A percentile compares a stretch with the other conserved stretches of the same genome.
Conservation (phyloP, 805 yeast species). For the Cyberlindnera saturnus region DNA sequence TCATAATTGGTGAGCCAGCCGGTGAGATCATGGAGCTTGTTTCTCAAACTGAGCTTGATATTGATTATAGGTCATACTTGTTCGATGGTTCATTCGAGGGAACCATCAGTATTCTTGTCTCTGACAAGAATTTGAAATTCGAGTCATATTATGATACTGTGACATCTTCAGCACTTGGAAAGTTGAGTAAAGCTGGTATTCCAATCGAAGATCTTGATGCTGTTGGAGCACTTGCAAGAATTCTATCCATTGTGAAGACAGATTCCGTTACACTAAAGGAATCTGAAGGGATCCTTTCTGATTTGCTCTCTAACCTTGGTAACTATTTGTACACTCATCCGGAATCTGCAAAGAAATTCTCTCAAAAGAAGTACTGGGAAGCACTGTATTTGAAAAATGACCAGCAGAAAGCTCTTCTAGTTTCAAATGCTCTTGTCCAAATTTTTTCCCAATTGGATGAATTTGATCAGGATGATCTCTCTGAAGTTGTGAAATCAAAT, state of each 20-base stretch:
- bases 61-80: slow-evolving; percentile 19
- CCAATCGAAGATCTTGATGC: slow-evolving; percentile 44
- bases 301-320: slow-evolving; percentile 40
- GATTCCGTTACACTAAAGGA: slow-evolving; percentile 15
- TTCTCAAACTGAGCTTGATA: slow-evolving; percentile 11
- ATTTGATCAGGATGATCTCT: slow-evolving; percentile 12
- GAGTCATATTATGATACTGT: slow-evolving; percentile 31
- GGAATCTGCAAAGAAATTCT: slow-evolving; percentile 11
- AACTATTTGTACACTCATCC: slow-evolving; percentile 27
- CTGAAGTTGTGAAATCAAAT: slow-evolving; percentile 6
- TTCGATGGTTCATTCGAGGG: slow-evolving; percentile 13
- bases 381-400: slow-evolving; percentile 12
- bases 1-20: slow-evolving; percentile 54
- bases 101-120: slow-evolving; percentile 5
- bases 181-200: slow-evolving; percentile 27
- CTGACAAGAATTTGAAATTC: slow-evolving; percentile 12
- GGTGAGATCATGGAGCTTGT: slow-evolving; percentile 8
- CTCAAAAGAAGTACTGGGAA: slow-evolving; percentile 26
- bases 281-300: slow-evolving; percentile 27
- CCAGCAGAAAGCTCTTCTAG: slow-evolving; percentile 24
- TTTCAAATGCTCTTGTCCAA: slow-evolving; percentile 30
- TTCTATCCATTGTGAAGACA: slow-evolving; percentile 27
- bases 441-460: slow-evolving; percentile 27
- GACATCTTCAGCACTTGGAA: slow-evolving; percentile 24
- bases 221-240: slow-evolving; percentile 37